Percentiles rank a stretch among this genome's conserved stretches.
Evolutionary conservation across 164 flowering plant genomes (phyloP).

Genomic region (Vitis cinerea): DNA sequence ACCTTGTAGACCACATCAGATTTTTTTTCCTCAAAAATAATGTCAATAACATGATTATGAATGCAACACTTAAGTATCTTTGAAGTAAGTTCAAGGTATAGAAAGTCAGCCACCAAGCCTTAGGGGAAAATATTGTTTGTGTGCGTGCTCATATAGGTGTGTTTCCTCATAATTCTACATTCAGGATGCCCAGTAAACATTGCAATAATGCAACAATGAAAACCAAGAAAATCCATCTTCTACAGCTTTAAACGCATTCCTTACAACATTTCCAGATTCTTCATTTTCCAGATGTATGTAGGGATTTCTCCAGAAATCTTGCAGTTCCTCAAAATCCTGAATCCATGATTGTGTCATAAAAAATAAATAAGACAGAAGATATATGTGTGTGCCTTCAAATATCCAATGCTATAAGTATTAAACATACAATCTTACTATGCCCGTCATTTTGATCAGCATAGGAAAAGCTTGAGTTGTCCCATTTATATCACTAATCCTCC

Average conservation of each 20-base stretch:
- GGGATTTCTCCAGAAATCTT: constrained; percentile 19
- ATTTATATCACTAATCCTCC: constrained; percentile 70
- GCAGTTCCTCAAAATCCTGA: constrained; percentile 23
- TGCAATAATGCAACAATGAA: too few species aligned
- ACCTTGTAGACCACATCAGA: too few species aligned
- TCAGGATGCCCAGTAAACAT: too few species aligned
- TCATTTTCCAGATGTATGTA: constrained; percentile 19
- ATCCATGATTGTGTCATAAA: not conserved
- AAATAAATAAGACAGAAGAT: not conserved
- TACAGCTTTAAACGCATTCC: not conserved
- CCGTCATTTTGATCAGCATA: constrained; percentile 31
- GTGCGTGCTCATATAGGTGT: too few species aligned
- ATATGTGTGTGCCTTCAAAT: not conserved
- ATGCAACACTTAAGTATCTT: too few species aligned
- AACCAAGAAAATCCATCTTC: not conserved
- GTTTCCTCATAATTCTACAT: too few species aligned
- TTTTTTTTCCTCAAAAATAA: too few species aligned
- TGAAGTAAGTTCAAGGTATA: too few species aligned
- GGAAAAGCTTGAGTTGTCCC: constrained; percentile 54
- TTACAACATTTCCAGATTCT: constrained; percentile 11
- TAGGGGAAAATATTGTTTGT: too few species aligned
- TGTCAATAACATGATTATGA: too few species aligned
- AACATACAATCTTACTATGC: constrained; percentile 50
- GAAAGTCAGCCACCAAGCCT: too few species aligned
- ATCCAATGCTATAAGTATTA: not conserved